Evolutionary conservation across 106 monocot species (phyloP).

Genomic region (Hemerocallis citrina): DNA sequence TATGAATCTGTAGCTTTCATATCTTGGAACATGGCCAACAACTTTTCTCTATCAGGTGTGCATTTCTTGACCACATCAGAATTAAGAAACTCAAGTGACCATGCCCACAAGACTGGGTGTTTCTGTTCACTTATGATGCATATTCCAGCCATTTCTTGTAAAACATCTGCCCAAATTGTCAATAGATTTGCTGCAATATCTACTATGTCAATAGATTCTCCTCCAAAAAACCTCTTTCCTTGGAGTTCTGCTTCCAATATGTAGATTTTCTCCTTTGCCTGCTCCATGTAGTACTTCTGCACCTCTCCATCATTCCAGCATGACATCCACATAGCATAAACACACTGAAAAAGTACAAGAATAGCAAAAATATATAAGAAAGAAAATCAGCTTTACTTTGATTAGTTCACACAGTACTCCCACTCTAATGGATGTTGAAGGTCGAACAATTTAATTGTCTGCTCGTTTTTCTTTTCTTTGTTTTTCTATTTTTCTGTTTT

Average conservation of each 20-base stretch:
- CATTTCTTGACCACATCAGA: background rate
- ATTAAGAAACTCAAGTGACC: background rate
- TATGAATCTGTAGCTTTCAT: background rate
- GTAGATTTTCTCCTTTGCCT: background rate
- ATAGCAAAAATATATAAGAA: too few relatives aligned
- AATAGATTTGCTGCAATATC: background rate
- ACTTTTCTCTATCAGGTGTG: background rate
- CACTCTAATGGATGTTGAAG: too few relatives aligned
- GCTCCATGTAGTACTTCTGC: background rate
- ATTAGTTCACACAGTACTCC: too few relatives aligned
- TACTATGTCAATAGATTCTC: background rate
- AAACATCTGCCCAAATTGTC: background rate
- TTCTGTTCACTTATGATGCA: background rate
- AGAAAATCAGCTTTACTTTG: too few relatives aligned
- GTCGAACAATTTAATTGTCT: too few relatives aligned
- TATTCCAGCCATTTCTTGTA: background rate
- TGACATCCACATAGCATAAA: background rate
- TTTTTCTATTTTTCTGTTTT: too few relatives aligned
- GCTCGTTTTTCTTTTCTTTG: too few relatives aligned
- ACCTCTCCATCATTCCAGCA: background rate
- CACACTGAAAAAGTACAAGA: background rate
- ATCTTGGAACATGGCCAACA: background rate
- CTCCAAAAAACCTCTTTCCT: slow-evolving; percentile 1
- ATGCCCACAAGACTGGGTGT: background rate
- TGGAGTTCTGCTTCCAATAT: background rate